A percentile compares a stretch with the other conserved stretches of the same genome.
These are phyloP conservation scores for Macroventuria anomochaeta DNA, from an alignment of 2,329 filamentous ascomycete genomes.

Conservation along the genomic window DNA sequence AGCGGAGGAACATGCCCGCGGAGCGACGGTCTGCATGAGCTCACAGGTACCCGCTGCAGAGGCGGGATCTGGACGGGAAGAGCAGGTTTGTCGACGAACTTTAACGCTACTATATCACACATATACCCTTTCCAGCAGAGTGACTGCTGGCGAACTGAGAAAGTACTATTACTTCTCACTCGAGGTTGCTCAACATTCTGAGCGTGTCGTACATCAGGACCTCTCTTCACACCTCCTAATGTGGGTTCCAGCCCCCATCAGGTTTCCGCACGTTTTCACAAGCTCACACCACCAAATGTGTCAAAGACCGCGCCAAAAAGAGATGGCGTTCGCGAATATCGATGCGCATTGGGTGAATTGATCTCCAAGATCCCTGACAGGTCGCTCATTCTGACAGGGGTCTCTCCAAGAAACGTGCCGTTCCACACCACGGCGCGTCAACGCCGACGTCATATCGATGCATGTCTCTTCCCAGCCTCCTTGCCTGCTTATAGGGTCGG, in stretches of 20 bases:
- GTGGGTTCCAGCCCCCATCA: constrained; percentile 9
- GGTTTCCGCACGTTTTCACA: constrained; percentile 9
- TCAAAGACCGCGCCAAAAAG: constrained; percentile 21
- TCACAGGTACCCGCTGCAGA: constrained; percentile 25
- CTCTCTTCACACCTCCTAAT: background rate
- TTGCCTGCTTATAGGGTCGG: constrained; percentile 30
- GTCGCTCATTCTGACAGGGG: constrained; percentile 35
- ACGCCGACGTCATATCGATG: constrained; percentile 42
- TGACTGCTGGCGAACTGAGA: constrained; percentile 4
- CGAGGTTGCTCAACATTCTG: constrained; percentile 3
- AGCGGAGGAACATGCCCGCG: constrained; percentile 69
- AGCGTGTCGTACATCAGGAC: background rate
- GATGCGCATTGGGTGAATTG: constrained; percentile 38
- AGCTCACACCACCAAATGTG: constrained; percentile 15
- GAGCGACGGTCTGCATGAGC: constrained; percentile 43
- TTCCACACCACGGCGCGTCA: constrained; percentile 30
- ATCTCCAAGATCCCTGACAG: constrained; percentile 37
- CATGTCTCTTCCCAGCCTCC: constrained; percentile 33
- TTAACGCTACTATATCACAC: constrained; percentile 7
- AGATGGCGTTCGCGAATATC: constrained; percentile 20
- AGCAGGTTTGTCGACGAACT: constrained; percentile 14
- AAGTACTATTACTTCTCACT: background rate
- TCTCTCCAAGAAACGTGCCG: constrained; percentile 32
- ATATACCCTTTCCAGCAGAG: constrained; percentile 13
- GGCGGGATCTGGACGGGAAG: constrained; percentile 10